These are phyloP conservation scores for slime mould (Dictyostelium discoideum) DNA, from an alignment of 78 protist species.

Conservation along the genomic window DNA sequence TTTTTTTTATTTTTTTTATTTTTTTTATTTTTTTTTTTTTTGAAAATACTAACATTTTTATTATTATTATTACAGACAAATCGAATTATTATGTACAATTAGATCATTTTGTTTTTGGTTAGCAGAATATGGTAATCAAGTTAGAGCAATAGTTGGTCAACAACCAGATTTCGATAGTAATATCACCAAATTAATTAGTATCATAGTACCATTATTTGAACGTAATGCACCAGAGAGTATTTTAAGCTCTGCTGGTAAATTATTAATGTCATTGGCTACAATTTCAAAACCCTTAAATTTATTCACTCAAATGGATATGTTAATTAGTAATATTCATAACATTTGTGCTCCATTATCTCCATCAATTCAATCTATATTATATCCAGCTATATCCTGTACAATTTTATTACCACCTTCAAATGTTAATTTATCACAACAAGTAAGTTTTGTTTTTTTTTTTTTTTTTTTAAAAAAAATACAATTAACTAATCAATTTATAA, in stretches of 20 bases:
- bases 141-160: constrained; percentile 9
- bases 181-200: constrained; percentile 7
- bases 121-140: constrained; percentile 47
- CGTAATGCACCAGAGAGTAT: constrained; percentile 18
- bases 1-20: neutral
- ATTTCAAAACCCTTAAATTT: constrained; percentile 44
- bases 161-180: constrained; percentile 48
- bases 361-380: constrained; percentile 29
- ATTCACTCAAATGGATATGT: constrained; percentile 1
- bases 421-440: constrained; percentile 71
- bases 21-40: too few relatives aligned
- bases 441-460: neutral
- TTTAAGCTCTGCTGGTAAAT: constrained; percentile 6
- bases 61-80: neutral
- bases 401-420: constrained; percentile 59
- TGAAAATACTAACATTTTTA: too few relatives aligned
- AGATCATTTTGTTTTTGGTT: constrained; percentile 67
- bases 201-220: constrained; percentile 54
- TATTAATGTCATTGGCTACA: constrained; percentile 33
- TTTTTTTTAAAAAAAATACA: neutral
- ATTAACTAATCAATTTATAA: too few relatives aligned
- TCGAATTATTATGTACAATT: constrained; percentile 26
- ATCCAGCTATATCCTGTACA: constrained; percentile 30
- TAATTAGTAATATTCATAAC: constrained; percentile 31
- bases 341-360: constrained; percentile 34